A percentile compares a stretch with the other conserved stretches of the same genome.
These are phyloP conservation scores for Silene noctiflora DNA, from an alignment of 179 eudicot species.

Conservation along the genomic window DNA sequence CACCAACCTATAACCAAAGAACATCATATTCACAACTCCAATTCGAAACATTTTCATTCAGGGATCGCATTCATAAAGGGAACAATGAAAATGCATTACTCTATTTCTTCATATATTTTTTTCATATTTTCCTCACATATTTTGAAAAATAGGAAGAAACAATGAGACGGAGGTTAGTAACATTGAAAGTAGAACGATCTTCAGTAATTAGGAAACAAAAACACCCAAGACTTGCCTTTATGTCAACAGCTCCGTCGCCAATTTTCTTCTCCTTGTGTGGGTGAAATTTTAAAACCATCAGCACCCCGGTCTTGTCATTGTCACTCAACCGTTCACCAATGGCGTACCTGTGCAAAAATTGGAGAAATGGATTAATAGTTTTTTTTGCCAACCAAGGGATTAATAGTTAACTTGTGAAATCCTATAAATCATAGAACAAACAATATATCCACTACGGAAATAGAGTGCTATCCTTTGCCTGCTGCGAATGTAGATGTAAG, in stretches of 20 bases:
- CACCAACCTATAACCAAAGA: slow-evolving; percentile 50
- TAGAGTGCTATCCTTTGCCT: not conserved
- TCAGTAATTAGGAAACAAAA: not conserved
- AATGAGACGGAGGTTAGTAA: too few species aligned
- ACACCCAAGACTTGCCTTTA: slow-evolving; percentile 31
- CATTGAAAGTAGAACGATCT: not conserved
- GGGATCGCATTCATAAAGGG: too few species aligned
- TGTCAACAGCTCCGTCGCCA: slow-evolving; percentile 49
- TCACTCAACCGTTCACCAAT: slow-evolving; percentile 47
- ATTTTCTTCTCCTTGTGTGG: slow-evolving; percentile 62
- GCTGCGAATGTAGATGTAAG: slow-evolving; percentile 1
- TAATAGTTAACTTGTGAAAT: not conserved
- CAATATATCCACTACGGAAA: not conserved
- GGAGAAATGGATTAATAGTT: not conserved
- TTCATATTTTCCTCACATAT: not conserved
- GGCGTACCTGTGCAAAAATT: slow-evolving; percentile 42
- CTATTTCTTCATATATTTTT: too few species aligned
- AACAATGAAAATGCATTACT: too few species aligned
- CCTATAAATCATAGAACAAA: not conserved
- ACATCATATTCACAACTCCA: too few species aligned
- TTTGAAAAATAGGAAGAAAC: not conserved
- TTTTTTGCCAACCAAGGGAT: too few species aligned
- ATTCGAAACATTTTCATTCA: too few species aligned
- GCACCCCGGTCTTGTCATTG: slow-evolving; percentile 39
- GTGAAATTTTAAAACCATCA: slow-evolving; percentile 62